These are phyloP conservation scores for Globisporangium alternatum DNA, from an alignment of 352 stramenopile genomes.

Conservation along the genomic window DNA sequence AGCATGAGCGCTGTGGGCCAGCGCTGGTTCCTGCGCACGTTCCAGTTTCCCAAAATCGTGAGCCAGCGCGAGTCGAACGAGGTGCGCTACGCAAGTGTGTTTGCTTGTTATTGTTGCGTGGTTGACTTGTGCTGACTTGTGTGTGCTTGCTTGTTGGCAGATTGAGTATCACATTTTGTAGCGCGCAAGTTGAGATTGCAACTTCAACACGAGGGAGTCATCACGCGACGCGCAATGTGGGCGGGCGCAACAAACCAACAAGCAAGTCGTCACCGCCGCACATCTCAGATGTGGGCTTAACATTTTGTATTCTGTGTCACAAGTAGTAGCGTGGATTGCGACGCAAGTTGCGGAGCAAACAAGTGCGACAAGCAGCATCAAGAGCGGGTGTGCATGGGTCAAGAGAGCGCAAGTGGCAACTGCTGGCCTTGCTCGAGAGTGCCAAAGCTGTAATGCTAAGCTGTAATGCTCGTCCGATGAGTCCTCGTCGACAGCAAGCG, in stretches of 20 bases:
- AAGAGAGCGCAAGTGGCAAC: not conserved
- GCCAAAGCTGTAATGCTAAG: too few relatives aligned
- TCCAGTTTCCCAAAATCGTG: slow-evolving; percentile 56
- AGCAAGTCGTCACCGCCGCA: not conserved
- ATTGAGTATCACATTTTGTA: slow-evolving; percentile 73
- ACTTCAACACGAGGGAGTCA: slow-evolving; percentile 1
- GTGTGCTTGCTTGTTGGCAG: slow-evolving; percentile 12
- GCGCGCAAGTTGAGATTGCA: not conserved
- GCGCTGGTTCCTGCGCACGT: slow-evolving; percentile 69
- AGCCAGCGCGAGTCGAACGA: slow-evolving; percentile 69
- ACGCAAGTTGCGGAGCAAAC: too few relatives aligned
- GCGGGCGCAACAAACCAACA: too few relatives aligned
- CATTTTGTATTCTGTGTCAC: not conserved
- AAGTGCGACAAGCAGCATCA: not conserved
- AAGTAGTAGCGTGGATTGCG: too few relatives aligned
- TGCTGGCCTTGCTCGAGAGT: too few relatives aligned
- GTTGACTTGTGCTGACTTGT: not conserved
- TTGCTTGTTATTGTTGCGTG: not conserved
- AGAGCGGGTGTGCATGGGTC: not conserved
- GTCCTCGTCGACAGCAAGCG: not conserved
- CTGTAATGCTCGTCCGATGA: too few relatives aligned
- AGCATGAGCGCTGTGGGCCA: slow-evolving; percentile 54
- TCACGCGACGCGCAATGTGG: not conserved
- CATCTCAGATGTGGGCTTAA: not conserved
- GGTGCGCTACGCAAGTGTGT: slow-evolving; percentile 21